Evolutionary conservation across 2,329 filamentous ascomycete genomes (phyloP).

Genomic region (Westerdykella aurantiaca): DNA sequence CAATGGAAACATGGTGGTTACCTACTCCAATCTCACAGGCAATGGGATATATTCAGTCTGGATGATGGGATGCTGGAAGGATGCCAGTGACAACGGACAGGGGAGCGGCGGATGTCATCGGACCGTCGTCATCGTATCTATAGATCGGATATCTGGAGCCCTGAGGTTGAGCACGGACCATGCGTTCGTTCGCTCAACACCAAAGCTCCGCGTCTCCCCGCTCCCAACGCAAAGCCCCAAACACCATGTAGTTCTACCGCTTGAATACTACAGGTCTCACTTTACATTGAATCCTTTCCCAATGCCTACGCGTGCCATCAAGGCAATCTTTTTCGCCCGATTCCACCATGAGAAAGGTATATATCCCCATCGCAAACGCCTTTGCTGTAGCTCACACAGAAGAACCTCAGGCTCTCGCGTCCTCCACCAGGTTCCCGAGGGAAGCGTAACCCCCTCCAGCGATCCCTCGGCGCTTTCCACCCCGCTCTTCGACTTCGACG

Average conservation of each 20-base stretch:
- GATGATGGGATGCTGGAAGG: no score
- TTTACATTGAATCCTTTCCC: neutral
- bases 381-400: slow-evolving; percentile 5
- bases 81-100: no score
- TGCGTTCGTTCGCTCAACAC: neutral
- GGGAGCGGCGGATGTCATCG: no score
- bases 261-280: neutral
- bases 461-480: slow-evolving; percentile 44
- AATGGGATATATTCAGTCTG: no score
- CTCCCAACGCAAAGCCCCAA: neutral
- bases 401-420: slow-evolving; percentile 53
- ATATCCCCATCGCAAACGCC: neutral
- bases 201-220: neutral
- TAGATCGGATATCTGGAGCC: no score
- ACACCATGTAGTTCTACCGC: neutral
- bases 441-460: slow-evolving; percentile 46
- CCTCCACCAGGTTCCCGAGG: slow-evolving; percentile 59
- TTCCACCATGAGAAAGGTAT: slow-evolving; percentile 53
- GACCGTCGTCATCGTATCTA: no score
- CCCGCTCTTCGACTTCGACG: slow-evolving; percentile 76
- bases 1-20: no score
- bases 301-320: slow-evolving; percentile 45
- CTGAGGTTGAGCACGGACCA: no score
- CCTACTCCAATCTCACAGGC: no score
- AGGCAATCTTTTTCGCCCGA: slow-evolving; percentile 61